Conservation (phyloP, 202 grass and related monocot genomes). For the Bolboschoenoplectus hybrid region DNA sequence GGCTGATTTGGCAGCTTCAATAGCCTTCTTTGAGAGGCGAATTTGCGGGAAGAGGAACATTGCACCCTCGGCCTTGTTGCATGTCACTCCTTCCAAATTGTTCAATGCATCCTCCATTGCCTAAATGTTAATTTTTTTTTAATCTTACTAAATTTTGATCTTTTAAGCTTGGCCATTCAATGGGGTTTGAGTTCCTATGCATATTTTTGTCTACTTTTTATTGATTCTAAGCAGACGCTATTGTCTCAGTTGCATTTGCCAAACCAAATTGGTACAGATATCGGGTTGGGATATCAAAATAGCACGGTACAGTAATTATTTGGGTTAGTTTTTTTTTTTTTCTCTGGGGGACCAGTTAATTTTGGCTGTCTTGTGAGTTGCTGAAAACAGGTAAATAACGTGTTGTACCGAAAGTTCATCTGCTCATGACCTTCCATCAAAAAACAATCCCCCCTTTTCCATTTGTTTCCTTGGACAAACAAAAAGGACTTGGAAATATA, state of each 20-base stretch:
- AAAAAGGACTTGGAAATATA: not conserved
- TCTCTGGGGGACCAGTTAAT: not conserved
- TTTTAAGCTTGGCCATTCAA: not conserved
- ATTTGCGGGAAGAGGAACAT: slow-evolving; percentile 74
- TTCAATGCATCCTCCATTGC: slow-evolving; percentile 62
- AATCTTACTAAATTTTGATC: not conserved
- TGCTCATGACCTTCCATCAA: not conserved
- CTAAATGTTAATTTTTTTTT: slow-evolving; percentile 43
- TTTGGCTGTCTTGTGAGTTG: not conserved
- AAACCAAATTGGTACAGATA: not conserved
- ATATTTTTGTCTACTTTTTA: not conserved
- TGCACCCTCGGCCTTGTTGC: slow-evolving; percentile 73
- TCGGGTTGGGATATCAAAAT: not conserved
- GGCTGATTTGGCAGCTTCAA: slow-evolving; percentile 50
- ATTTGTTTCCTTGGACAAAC: slow-evolving; percentile 27
- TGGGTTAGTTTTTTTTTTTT: not conserved
- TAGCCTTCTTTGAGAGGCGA: slow-evolving; percentile 55
- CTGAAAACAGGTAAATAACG: not conserved
- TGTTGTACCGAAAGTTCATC: slow-evolving; percentile 17
- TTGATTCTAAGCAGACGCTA: not conserved
- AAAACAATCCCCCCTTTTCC: not conserved
- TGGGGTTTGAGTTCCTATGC: not conserved
- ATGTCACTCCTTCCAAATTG: slow-evolving; percentile 62
- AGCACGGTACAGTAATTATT: not conserved
- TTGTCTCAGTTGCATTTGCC: slow-evolving; percentile 7